These are phyloP conservation scores for Castanospermum australe DNA, from an alignment of 306 rosid species.

Conservation along the genomic window DNA sequence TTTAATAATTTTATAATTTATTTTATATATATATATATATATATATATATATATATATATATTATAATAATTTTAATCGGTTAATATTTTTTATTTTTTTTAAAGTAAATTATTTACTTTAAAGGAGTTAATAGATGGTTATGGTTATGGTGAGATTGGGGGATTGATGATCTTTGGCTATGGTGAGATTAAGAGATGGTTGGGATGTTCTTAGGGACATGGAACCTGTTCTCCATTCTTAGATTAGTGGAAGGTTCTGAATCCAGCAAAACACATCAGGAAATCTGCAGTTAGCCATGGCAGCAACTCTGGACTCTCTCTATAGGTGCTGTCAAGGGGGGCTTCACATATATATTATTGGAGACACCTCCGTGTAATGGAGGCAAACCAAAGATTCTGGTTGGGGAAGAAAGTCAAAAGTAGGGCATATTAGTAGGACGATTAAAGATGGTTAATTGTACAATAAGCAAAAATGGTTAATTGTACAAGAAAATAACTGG, in stretches of 20 bases:
- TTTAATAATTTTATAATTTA: too few species aligned
- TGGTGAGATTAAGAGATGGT: slow-evolving; percentile 70
- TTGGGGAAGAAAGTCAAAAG: slow-evolving; percentile 41
- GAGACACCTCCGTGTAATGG: slow-evolving; percentile 25
- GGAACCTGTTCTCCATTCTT: slow-evolving; percentile 64
- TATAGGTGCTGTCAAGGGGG: neutral
- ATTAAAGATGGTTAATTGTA: too few species aligned
- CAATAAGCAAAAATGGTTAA: slow-evolving; percentile 30
- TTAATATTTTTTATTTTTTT: too few species aligned
- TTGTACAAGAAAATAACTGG: slow-evolving; percentile 29
- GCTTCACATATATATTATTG: slow-evolving; percentile 17
- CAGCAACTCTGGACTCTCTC: neutral
- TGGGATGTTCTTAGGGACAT: slow-evolving; percentile 50
- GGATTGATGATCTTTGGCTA: slow-evolving; percentile 49
- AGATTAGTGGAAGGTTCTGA: slow-evolving; percentile 70
- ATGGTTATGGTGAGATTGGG: slow-evolving; percentile 48
- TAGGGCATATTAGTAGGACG: slow-evolving; percentile 21
- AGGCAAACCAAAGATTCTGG: slow-evolving; percentile 37
- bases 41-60: too few species aligned
- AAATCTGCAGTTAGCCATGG: slow-evolving; percentile 59
- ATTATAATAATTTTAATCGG: too few species aligned
- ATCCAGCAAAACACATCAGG: slow-evolving; percentile 77
- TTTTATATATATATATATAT: too few species aligned
- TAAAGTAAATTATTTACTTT: too few species aligned
- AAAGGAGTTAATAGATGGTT: too few species aligned